phyloP scores from a whole-genome alignment of 1,284 basidiomycete genomes.

The Rhizoctonia solani region DNA sequence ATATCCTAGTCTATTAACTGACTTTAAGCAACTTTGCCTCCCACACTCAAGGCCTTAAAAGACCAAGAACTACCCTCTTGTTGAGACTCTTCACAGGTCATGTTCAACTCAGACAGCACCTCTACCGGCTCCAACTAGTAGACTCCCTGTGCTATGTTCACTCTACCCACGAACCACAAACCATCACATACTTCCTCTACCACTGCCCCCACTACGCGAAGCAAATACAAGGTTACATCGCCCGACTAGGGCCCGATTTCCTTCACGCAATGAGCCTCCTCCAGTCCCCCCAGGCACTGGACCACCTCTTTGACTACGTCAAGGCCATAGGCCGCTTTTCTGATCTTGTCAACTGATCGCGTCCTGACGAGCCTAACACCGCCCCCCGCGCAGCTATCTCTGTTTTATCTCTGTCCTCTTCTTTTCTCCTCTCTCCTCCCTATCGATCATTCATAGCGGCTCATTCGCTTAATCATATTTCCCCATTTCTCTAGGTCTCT shows the following conservation, averaged over 20 bases:
- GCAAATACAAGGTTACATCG: background rate
- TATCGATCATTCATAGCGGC: too few relatives aligned
- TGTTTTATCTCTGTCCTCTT: background rate
- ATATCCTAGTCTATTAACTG: too few relatives aligned
- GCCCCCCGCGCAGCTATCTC: background rate
- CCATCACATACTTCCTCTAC: slow-evolving; percentile 4
- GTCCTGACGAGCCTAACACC: background rate
- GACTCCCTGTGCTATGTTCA: background rate
- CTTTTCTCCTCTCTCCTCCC: background rate
- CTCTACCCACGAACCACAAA: background rate
- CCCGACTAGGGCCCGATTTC: background rate
- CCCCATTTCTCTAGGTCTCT: too few relatives aligned
- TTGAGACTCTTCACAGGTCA: slow-evolving; percentile 13
- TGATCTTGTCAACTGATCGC: background rate
- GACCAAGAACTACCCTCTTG: background rate
- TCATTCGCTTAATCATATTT: too few relatives aligned
- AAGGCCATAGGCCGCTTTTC: background rate
- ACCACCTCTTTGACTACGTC: background rate
- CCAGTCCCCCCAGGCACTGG: background rate
- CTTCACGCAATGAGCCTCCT: background rate
- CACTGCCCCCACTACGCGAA: background rate
- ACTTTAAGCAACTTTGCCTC: background rate
- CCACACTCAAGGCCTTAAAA: background rate
- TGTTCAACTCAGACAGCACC: background rate
- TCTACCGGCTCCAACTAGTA: background rate